Base-by-base conservation (phyloP, 148 eudicot species). In the Cornus kousa region DNA sequence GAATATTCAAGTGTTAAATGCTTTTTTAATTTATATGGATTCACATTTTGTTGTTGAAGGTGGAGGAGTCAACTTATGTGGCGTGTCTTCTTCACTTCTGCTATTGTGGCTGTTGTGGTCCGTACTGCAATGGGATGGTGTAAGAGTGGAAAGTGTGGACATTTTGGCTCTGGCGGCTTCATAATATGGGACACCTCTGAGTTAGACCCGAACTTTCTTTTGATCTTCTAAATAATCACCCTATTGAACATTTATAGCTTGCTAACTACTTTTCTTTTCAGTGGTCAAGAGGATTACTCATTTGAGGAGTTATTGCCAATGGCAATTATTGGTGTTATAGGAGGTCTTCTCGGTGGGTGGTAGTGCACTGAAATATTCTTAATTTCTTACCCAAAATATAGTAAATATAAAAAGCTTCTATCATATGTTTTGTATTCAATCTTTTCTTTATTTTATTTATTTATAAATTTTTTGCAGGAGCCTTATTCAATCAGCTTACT, bases 31-130 rank as follows among this genome's bases (percentile, higher is more conserved):
- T 80, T 3, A 22, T 73, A 39, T 79, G 76, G 62, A 53, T 75
- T 59, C 3, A 60, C 69, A 70, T 77, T 74, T 67, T 72, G 43
- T 68, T 59, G 40, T 82, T 88, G 81, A 86, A 96, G 99, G 99
- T 96, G 99, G 99, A 96, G 97, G 81, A 96, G 99, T 91, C 99
- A 96, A 86, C 95, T 96, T 68, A 96, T 96, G 99, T 96, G 99
- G 99, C 99, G 99, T 81, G 99, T 96, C 76, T 96, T 96, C 79
- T 96, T 96, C 88, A 96, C 99, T 73, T 96, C 99, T 87, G 99
- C 99, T 78, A 89, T 96, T 82, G 99, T 96, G 73, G 99, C 97
- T 81, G 98, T 96, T 79, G 99, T 96, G 79, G 98, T 96, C 77
- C 99, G 98, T 86, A 89, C 91, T 83, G 95, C 99, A 67, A 90